Conservation (phyloP, 345 rosid species). For the Chamaenerion angustifolium region DNA sequence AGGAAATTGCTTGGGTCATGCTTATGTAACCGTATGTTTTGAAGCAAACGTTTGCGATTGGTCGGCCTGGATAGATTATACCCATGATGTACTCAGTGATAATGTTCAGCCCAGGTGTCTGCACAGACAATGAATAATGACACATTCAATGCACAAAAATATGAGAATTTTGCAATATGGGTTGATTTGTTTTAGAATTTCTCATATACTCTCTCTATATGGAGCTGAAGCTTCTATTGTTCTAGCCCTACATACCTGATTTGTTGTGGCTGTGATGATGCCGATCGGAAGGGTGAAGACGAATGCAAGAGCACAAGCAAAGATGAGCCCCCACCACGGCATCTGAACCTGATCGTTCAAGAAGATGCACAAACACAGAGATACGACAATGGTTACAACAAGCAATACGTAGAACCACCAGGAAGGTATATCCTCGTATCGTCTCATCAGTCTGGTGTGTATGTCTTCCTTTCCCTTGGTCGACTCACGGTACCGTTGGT, state of each 20-base stretch:
- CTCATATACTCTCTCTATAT: too few species aligned
- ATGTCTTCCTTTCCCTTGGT: slow-evolving; percentile 57
- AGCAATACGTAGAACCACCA: slow-evolving; percentile 76
- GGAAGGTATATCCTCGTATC: slow-evolving; percentile 69
- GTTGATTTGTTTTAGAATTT: too few species aligned
- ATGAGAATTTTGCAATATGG: too few species aligned
- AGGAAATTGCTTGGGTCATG: slow-evolving; percentile 84
- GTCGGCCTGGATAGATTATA: slow-evolving; percentile 68
- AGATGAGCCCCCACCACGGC: slow-evolving; percentile 96
- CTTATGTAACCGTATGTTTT: slow-evolving; percentile 80
- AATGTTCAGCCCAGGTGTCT: slow-evolving; percentile 88
- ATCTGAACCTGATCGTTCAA: slow-evolving; percentile 66
- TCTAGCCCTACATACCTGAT: slow-evolving; percentile 35
- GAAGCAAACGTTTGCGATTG: slow-evolving; percentile 89
- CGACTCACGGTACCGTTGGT: slow-evolving; percentile 43
- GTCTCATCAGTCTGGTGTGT: slow-evolving; percentile 69
- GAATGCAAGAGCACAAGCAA: slow-evolving; percentile 62
- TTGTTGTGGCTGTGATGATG: slow-evolving; percentile 80
- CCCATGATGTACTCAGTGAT: slow-evolving; percentile 90
- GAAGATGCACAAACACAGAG: slow-evolving; percentile 53
- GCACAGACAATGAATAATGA: too few species aligned
- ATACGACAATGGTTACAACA: slow-evolving; percentile 23
- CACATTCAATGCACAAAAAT: too few species aligned
- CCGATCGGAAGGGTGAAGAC: slow-evolving; percentile 77
- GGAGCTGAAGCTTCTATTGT: too few species aligned